Conservation (phyloP, 257 asterid species). For the Scutellaria minor region DNA sequence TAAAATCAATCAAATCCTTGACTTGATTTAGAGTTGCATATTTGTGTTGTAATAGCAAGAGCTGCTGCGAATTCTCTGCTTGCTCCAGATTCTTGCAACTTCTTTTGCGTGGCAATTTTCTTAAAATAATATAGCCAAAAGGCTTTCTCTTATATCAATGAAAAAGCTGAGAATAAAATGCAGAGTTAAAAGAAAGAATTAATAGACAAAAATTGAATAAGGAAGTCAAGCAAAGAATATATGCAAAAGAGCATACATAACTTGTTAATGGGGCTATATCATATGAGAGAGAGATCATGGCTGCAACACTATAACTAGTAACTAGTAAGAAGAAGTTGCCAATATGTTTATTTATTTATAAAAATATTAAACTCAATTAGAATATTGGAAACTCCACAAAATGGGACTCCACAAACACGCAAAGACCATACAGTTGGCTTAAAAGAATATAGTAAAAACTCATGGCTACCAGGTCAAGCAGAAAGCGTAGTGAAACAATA, state of each 20-base stretch:
- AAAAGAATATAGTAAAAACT: background rate
- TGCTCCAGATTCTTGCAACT: constrained; percentile 42
- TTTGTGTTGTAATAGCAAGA: constrained; percentile 62
- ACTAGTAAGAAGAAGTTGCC: constrained; percentile 11
- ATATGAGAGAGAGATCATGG: constrained; percentile 16
- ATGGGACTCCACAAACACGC: constrained; percentile 18
- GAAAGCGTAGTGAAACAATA: background rate
- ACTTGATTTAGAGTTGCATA: constrained; percentile 65
- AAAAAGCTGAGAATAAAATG: too few relatives aligned
- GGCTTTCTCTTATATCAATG: too few relatives aligned
- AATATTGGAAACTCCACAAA: constrained; percentile 22
- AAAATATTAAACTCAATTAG: too few relatives aligned
- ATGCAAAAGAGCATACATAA: constrained; percentile 8
- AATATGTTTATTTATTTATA: background rate
- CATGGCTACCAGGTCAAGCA: background rate
- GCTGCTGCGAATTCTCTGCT: constrained; percentile 40
- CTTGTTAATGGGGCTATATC: constrained; percentile 38
- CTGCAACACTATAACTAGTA: background rate
- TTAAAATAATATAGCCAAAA: constrained; percentile 37
- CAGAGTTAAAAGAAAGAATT: constrained; percentile 18
- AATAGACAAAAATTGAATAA: background rate
- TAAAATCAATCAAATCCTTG: constrained; percentile 52
- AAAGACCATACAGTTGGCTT: background rate
- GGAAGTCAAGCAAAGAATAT: constrained; percentile 23
- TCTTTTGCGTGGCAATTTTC: constrained; percentile 64